These are phyloP conservation scores for Peziza echinospora DNA, from an alignment of 495 filamentous ascomycete genomes.

Conservation along the genomic window DNA sequence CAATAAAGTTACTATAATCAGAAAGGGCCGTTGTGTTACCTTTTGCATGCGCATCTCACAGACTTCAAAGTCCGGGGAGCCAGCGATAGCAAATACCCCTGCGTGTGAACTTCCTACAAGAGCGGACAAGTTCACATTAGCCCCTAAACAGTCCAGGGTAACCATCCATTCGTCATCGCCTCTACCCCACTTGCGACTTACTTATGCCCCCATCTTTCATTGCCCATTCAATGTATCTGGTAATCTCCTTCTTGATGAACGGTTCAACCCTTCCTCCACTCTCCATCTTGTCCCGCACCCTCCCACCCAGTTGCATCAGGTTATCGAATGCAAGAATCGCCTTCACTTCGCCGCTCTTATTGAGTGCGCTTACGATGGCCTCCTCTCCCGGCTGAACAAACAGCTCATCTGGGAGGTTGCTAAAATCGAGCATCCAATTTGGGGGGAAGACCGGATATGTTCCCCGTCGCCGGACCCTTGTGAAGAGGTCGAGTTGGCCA, in stretches of 20 bases:
- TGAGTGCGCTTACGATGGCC: constrained; percentile 21
- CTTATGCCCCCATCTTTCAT: background rate
- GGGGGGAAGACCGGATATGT: background rate
- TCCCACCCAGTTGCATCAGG: constrained; percentile 1
- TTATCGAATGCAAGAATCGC: constrained; percentile 35
- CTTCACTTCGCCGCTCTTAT: constrained; percentile 30
- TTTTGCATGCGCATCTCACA: background rate
- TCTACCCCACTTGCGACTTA: background rate
- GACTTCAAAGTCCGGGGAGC: background rate
- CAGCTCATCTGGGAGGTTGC: background rate
- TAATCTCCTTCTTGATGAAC: constrained; percentile 65
- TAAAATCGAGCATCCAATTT: background rate
- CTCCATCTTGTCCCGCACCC: constrained; percentile 23
- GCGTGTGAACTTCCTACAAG: too few species aligned
- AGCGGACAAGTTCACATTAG: too few species aligned
- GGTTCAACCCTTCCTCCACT: constrained; percentile 40
- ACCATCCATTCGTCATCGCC: background rate
- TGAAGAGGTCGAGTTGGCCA: background rate
- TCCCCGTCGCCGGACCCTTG: background rate
- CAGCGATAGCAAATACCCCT: background rate
- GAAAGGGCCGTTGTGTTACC: too few species aligned
- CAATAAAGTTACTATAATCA: too few species aligned
- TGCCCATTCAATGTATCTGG: constrained; percentile 25
- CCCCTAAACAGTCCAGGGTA: background rate
- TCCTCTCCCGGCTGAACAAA: background rate